Base-by-base conservation (phyloP, 2,329 filamentous ascomycete species). In the Zalaria sp. region DNA sequence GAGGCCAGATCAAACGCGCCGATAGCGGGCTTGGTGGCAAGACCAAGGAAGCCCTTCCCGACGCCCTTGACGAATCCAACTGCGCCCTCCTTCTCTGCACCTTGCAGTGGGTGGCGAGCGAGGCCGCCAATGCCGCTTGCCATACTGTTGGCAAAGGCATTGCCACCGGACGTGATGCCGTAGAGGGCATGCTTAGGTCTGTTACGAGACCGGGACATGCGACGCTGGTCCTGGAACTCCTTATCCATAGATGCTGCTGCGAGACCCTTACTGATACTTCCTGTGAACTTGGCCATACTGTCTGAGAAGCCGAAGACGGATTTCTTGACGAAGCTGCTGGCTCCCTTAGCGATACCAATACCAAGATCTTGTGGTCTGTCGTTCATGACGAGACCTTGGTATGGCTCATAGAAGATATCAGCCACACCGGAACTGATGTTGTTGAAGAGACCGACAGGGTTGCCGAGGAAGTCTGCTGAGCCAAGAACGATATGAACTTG, bases 391-490 rank as follows among this genome's bases (percentile, higher is more conserved):
- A 98, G 76, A 25, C 93, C 85, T 66, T 98, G 91, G 65, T 98
- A 98, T 32, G 91, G 91, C 60, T 98, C 93, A 69, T 98, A 98
- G 67, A 98, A 98, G 57, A 98, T 94, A 59, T 95, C 91, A 18
- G 85, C 88, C 41, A 98, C 85, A 52, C 93, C 91, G 37, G 91
- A 98, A 53, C 86, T 93, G 61, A 98, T 83, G 58, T 89, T 98
- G 67, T 93, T 96, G 77, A 98, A 98, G 35, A 98, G 69, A 36
- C 91, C 91, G 10, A 98, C 93, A 0, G 91, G 91, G 53, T 98
- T 98, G 32, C 91, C 91, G 4, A 98, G 71, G 73, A 98, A 96
- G 61, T 98, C 91, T 4, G 91, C 91, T 4, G 89, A 96, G 11
- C 91, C 91, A 43, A 98, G 76, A 50, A 98, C 91, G 63, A 96